These are phyloP conservation scores for Cynara cardunculus DNA, from an alignment of 129 eudicot genomes.

Conservation along the genomic window DNA sequence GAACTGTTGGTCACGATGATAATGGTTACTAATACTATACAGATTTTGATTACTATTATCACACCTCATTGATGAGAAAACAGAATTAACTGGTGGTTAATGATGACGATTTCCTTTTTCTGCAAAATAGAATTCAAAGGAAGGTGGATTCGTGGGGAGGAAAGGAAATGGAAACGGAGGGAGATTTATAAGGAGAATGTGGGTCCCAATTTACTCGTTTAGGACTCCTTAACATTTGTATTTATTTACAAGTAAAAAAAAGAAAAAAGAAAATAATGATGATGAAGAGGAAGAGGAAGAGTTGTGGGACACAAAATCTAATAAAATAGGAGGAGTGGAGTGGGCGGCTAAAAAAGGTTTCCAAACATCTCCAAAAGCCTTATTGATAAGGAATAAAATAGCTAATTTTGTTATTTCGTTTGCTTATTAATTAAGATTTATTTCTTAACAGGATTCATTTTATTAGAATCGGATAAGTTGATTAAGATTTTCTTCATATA, in stretches of 20 bases:
- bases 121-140: not conserved
- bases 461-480: too few species aligned
- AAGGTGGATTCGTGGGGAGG: not conserved
- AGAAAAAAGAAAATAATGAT: not conserved
- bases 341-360: constrained; percentile 30
- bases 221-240: not conserved
- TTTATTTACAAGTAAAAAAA: not conserved
- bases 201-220: not conserved
- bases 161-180: constrained; percentile 24
- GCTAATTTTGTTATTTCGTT: too few species aligned
- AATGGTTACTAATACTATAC: not conserved
- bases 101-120: not conserved
- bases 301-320: constrained; percentile 33
- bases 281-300: not conserved
- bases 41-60: constrained; percentile 1
- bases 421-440: too few species aligned
- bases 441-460: too few species aligned
- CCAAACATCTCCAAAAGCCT: constrained; percentile 10
- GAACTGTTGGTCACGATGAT: not conserved
- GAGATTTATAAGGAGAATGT: constrained; percentile 15
- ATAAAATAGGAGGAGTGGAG: constrained; percentile 21
- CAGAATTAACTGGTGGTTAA: not conserved
- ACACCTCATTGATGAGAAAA: constrained; percentile 15
- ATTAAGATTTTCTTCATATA: too few species aligned
- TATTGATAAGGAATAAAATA: too few species aligned